Evolutionary conservation across 208 protist species (phyloP).

Genomic region (Zelonia costaricensis): DNA sequence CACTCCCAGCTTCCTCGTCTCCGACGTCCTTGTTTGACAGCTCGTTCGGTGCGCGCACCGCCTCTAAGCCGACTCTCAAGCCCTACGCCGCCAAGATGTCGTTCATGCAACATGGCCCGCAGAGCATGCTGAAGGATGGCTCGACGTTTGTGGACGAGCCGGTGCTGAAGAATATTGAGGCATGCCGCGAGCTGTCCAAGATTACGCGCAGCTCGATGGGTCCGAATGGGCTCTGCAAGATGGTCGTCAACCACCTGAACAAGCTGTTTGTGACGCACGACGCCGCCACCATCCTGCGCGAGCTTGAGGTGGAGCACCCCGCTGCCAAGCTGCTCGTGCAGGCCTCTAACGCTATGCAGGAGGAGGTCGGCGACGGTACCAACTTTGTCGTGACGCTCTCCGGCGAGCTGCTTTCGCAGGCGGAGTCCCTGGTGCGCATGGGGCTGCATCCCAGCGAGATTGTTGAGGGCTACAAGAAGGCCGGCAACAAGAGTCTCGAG

Average conservation of each 20-base stretch:
- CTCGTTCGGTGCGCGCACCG: no score
- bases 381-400: constrained; percentile 99
- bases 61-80: no score
- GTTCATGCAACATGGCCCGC: constrained; percentile 89
- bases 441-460: constrained; percentile 99
- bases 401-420: constrained; percentile 98
- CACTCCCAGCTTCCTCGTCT: no score
- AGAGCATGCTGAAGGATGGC: constrained; percentile 93
- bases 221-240: constrained; percentile 99
- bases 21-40: no score
- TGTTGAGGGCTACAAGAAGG: constrained; percentile 98
- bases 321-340: constrained; percentile 99
- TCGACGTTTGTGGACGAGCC: constrained; percentile 95
- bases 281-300: constrained; percentile 99
- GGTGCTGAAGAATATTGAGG: constrained; percentile 98
- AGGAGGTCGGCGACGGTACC: constrained; percentile 99
- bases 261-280: constrained; percentile 99
- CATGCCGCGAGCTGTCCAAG: constrained; percentile 96
- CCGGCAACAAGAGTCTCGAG: constrained; percentile 91
- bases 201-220: constrained; percentile 98
- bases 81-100: no score
- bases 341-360: constrained; percentile 98
- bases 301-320: constrained; percentile 99
- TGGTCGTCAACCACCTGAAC: constrained; percentile 99
- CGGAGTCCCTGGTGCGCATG: constrained; percentile 96